Conservation (phyloP, 1,284 basidiomycete genomes). For the Amylostereum areolatum region DNA sequence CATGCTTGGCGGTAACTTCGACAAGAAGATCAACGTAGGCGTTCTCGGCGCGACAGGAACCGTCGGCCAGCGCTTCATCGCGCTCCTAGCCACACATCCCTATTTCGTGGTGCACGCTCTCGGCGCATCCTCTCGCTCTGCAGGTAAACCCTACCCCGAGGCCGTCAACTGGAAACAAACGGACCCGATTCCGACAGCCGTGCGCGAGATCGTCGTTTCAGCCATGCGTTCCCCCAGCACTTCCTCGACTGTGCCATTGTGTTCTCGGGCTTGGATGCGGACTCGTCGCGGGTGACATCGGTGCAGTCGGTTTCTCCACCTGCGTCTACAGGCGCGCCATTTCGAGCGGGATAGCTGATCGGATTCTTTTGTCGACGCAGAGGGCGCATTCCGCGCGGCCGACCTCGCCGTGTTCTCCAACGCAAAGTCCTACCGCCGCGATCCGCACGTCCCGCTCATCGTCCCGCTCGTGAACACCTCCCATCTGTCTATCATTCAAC, state of each 20-base stretch:
- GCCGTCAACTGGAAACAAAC: slow-evolving; percentile 92
- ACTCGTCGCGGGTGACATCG: slow-evolving; percentile 94
- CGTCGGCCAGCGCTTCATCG: slow-evolving; percentile 93
- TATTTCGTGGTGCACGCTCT: slow-evolving; percentile 87
- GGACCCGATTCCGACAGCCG: slow-evolving; percentile 65
- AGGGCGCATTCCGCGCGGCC: slow-evolving; percentile 81
- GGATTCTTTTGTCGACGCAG: too few relatives aligned
- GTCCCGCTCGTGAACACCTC: slow-evolving; percentile 94
- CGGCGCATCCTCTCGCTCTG: slow-evolving; percentile 87
- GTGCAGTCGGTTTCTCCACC: slow-evolving; percentile 47
- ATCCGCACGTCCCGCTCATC: slow-evolving; percentile 93
- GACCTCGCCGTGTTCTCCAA: slow-evolving; percentile 96
- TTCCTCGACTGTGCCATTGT: slow-evolving; percentile 85
- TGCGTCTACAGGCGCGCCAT: too few relatives aligned
- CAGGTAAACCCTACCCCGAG: slow-evolving; percentile 77
- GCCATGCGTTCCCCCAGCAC: slow-evolving; percentile 73
- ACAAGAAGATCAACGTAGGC: slow-evolving; percentile 70
- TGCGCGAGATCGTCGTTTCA: slow-evolving; percentile 69
- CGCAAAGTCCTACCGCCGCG: slow-evolving; percentile 94
- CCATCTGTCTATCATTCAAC: slow-evolving; percentile 82
- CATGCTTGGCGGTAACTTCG: not conserved
- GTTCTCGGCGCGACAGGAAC: slow-evolving; percentile 96
- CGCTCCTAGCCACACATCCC: slow-evolving; percentile 83
- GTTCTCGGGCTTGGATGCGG: slow-evolving; percentile 93
- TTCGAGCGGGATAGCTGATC: not conserved